A percentile compares a stretch with the other conserved stretches of the same genome.
Conservation (phyloP, 2,329 filamentous ascomycete species). For the Paecilomyces formosus region DNA sequence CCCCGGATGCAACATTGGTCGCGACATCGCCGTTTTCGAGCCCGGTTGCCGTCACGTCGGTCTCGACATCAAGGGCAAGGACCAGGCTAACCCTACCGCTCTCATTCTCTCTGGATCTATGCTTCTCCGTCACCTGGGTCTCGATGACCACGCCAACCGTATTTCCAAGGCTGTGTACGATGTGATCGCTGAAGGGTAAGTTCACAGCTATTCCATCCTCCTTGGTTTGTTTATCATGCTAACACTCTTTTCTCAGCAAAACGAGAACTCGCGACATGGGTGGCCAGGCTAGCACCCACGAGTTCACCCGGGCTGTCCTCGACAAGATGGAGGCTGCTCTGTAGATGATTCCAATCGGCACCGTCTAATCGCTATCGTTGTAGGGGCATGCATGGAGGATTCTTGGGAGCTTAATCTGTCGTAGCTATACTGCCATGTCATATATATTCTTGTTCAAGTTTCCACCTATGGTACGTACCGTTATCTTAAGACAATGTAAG, state of each 20-base stretch:
- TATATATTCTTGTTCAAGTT: slow-evolving; percentile 1
- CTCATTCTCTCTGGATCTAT: slow-evolving; percentile 92
- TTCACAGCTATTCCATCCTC: slow-evolving; percentile 12
- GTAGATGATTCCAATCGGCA: slow-evolving; percentile 36
- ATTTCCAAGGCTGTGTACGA: slow-evolving; percentile 77
- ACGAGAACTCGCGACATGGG: slow-evolving; percentile 94
- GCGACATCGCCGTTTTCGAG: slow-evolving; percentile 96
- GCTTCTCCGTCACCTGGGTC: slow-evolving; percentile 92
- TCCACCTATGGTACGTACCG: neutral
- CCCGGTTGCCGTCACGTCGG: slow-evolving; percentile 98
- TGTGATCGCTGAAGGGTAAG: slow-evolving; percentile 84
- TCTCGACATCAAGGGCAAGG: slow-evolving; percentile 99
- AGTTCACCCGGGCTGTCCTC: slow-evolving; percentile 91
- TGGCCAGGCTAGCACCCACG: slow-evolving; percentile 77
- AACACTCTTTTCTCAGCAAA: slow-evolving; percentile 52
- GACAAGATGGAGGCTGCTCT: slow-evolving; percentile 79
- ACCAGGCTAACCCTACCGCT: slow-evolving; percentile 96
- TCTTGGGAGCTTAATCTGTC: neutral
- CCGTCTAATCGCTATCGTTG: neutral
- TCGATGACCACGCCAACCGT: slow-evolving; percentile 96
- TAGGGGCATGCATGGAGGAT: neutral
- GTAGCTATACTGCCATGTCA: neutral
- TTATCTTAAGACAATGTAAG: neutral
- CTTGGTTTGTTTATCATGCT: neutral
- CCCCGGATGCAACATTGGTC: slow-evolving; percentile 98